Base-by-base conservation (phyloP, 2,329 filamentous ascomycete species). In the Rasamsonia emersonii region DNA sequence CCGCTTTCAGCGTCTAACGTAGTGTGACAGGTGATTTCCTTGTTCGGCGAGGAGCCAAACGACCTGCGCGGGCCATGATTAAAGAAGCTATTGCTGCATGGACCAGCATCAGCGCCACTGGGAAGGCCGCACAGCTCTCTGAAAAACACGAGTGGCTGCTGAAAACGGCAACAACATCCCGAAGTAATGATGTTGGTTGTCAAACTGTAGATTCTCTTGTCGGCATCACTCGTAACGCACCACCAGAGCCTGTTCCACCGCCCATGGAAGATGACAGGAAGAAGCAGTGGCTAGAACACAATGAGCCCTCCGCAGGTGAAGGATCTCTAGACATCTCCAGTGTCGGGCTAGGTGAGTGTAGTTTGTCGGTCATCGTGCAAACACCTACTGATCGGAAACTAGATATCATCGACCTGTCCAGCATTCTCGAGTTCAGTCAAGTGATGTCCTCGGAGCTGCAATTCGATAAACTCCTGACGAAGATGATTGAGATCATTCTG, bases 401-500 rank as follows among this genome's bases (percentile, higher is more conserved):
- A 35, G 75, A 79, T 46, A 77, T 80, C 47, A 71, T 80, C 33
- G 76, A 79, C 49, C 50, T 79, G 10, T 71, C 71, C 2, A 75
- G 70, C 24, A 79, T 80, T 27, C 61, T 80, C 4, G 73, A 79
- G 43, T 77, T 74, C 16, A 77, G 71, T 33, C 75, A 79, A 49
- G 65, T 79, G 4, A 68, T 80, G 42, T 79, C 75, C 5, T 78
- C 74, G 9, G 75, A 79, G 45, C 61, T 80, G 10, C 68, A 77
- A 39, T 71, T 79, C 24, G 75, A 79, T 38, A 71, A 70, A 30
- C 61, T 80, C 3, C 59, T 79, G 34, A 65, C 68, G 2, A 78
- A 77, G 51, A 76, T 80, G 66, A 71, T 73, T 10, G 70, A 72
- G 35, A 78, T 79, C 39, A 77, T 79, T 18, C 54, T 79, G 5